Conservation (phyloP, 129 eudicot species). For the Artemisia argyi region DNA sequence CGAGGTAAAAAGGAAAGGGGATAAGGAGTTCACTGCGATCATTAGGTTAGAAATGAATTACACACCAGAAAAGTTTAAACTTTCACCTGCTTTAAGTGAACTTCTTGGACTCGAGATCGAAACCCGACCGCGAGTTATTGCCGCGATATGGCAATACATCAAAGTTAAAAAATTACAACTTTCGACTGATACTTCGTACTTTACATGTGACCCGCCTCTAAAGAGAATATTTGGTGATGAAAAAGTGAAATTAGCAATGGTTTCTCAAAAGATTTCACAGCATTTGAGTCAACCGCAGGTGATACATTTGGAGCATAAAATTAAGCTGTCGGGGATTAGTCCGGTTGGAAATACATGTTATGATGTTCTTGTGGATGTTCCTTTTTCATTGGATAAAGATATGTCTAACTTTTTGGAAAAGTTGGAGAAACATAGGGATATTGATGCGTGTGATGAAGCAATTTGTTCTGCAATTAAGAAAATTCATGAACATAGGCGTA, state of each 20-base stretch:
- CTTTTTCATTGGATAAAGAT: conserved; percentile 66
- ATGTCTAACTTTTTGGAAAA: conserved; percentile 62
- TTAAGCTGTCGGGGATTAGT: conserved; percentile 72
- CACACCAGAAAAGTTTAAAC: conserved; percentile 71
- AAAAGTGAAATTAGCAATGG: conserved; percentile 65
- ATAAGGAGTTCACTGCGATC: conserved; percentile 85
- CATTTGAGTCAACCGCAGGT: conserved; percentile 75
- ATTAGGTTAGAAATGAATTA: conserved; percentile 85
- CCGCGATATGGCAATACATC: conserved; percentile 93
- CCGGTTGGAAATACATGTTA: conserved; percentile 76
- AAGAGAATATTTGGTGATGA: conserved; percentile 88
- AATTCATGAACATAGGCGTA: conserved; percentile 75
- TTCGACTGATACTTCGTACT: conserved; percentile 68
- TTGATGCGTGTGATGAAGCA: conserved; percentile 77
- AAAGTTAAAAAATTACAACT: conserved; percentile 69
- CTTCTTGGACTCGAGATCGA: conserved; percentile 83
- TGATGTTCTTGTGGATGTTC: conserved; percentile 90
- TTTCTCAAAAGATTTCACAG: conserved; percentile 58
- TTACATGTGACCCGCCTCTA: conserved; percentile 79
- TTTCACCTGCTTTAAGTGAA: conserved; percentile 66
- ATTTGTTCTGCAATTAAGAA: conserved; percentile 77
- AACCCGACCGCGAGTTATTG: conserved; percentile 65
- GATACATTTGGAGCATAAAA: conserved; percentile 78
- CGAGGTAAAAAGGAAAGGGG: conserved; percentile 90
- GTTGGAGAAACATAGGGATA: conserved; percentile 67